Conservation (phyloP, 2,329 filamentous ascomycete genomes). For the Fusarium caatingaense region DNA sequence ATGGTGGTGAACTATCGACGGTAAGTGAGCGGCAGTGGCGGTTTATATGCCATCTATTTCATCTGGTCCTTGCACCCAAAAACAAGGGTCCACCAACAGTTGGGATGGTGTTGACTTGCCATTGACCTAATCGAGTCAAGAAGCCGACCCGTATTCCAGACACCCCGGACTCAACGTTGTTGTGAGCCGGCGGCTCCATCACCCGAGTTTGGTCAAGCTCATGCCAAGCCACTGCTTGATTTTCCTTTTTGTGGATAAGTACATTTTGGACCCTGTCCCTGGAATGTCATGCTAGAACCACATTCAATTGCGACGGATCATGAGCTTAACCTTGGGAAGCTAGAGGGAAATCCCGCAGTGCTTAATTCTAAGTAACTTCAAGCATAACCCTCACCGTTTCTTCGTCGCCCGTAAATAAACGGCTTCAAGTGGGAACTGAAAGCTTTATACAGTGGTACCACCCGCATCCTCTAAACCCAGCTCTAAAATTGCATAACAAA, state of each 20-base stretch:
- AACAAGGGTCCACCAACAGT: background rate
- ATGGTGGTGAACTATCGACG: background rate
- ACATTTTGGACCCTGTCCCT: background rate
- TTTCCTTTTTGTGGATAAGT: slow-evolving; percentile 1
- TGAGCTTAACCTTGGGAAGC: background rate
- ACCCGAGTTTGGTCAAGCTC: slow-evolving; percentile 1
- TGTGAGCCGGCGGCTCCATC: slow-evolving; percentile 9
- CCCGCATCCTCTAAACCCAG: background rate
- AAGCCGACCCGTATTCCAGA: background rate
- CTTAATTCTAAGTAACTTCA: background rate
- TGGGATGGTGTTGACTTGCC: background rate
- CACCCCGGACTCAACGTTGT: background rate
- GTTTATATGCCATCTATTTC: background rate
- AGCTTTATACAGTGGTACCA: background rate
- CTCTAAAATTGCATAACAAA: background rate
- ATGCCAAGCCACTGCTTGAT: background rate
- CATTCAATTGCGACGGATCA: background rate
- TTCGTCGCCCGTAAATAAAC: background rate
- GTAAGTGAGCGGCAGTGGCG: background rate
- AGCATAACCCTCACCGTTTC: background rate
- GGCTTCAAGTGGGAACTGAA: background rate
- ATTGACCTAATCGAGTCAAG: background rate
- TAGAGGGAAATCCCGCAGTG: background rate
- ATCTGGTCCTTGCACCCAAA: background rate
- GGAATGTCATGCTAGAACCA: background rate